A percentile compares a stretch with the other conserved stretches of the same genome.
Conservation (phyloP, 1,284 basidiomycete species). For the Irpex sp. region DNA sequence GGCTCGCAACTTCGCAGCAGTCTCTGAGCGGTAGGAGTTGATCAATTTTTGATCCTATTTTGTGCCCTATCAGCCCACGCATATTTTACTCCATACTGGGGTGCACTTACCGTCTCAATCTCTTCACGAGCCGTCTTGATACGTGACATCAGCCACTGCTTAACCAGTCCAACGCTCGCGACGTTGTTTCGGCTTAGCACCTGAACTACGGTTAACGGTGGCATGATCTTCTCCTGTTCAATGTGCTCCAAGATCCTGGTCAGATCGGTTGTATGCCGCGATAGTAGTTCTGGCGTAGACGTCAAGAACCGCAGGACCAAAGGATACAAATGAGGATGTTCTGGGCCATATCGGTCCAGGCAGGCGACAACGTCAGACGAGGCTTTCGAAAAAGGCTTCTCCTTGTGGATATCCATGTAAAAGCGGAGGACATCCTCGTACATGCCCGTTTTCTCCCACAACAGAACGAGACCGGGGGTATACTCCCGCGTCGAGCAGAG, state of each 20-base stretch:
- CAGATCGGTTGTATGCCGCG: slow-evolving; percentile 71
- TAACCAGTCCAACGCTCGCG: slow-evolving; percentile 87
- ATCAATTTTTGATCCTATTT: slow-evolving; percentile 80
- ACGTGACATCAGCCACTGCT: slow-evolving; percentile 81
- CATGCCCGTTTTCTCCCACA: slow-evolving; percentile 96
- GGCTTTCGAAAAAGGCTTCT: slow-evolving; percentile 37
- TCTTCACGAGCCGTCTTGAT: slow-evolving; percentile 75
- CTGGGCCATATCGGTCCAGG: slow-evolving; percentile 71
- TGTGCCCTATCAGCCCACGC: no score
- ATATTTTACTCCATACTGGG: background rate
- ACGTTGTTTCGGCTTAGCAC: slow-evolving; percentile 83
- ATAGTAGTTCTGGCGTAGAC: slow-evolving; percentile 66
- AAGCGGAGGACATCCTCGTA: slow-evolving; percentile 93
- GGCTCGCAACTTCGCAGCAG: slow-evolving; percentile 76
- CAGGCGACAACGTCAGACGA: slow-evolving; percentile 71
- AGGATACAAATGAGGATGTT: slow-evolving; percentile 78
- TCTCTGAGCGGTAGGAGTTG: slow-evolving; percentile 84
- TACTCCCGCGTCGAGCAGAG: slow-evolving; percentile 85
- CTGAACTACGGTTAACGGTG: slow-evolving; percentile 87
- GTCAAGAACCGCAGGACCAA: slow-evolving; percentile 91
- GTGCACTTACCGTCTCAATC: slow-evolving; percentile 68
- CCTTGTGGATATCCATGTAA: slow-evolving; percentile 76
- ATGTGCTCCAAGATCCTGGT: slow-evolving; percentile 71
- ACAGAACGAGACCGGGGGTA: slow-evolving; percentile 79
- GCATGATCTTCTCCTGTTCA: slow-evolving; percentile 79